phyloP scores from a whole-genome alignment of 495 filamentous ascomycete genomes.

The Venustampulla echinocandica region DNA sequence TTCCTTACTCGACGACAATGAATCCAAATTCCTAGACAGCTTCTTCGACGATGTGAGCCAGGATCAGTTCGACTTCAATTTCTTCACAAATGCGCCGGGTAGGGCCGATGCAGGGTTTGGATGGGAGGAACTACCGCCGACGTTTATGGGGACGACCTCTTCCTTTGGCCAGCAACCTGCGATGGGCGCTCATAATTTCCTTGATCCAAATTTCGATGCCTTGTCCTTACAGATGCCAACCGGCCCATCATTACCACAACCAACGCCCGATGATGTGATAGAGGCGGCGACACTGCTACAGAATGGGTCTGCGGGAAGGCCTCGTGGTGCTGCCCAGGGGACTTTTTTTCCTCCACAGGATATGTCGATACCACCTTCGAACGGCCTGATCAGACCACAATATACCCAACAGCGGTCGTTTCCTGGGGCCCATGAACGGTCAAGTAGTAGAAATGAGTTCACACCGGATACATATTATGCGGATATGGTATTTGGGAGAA shows the following conservation, averaged over 20 bases:
- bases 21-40: slow-evolving; percentile 50
- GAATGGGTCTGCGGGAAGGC: slow-evolving; percentile 20
- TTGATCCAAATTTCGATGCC: slow-evolving; percentile 14
- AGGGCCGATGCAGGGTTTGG: slow-evolving; percentile 38
- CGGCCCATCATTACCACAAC: slow-evolving; percentile 17
- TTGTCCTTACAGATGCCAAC: slow-evolving; percentile 17
- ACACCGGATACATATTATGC: slow-evolving; percentile 25
- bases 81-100: slow-evolving; percentile 33
- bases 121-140: slow-evolving; percentile 51
- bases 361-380: slow-evolving; percentile 7
- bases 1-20: slow-evolving; percentile 51
- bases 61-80: slow-evolving; percentile 43
- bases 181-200: slow-evolving; percentile 4
- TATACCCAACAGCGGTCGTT: slow-evolving; percentile 11
- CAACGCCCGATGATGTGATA: slow-evolving; percentile 37
- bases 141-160: slow-evolving; percentile 51
- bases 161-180: slow-evolving; percentile 45
- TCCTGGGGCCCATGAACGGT: slow-evolving; percentile 3
- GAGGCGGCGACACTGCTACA: slow-evolving; percentile 29
- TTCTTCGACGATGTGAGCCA: slow-evolving; percentile 55
- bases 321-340: slow-evolving; percentile 12
- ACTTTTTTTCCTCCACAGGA: slow-evolving; percentile 9
- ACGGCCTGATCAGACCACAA: slow-evolving; percentile 13
- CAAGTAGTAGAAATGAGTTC: slow-evolving; percentile 3
- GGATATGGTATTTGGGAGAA: slow-evolving; percentile 33